Evolutionary conservation across 2,329 filamentous ascomycete genomes (phyloP).

Genomic region (Pseudophaeomoniella oleicola): DNA sequence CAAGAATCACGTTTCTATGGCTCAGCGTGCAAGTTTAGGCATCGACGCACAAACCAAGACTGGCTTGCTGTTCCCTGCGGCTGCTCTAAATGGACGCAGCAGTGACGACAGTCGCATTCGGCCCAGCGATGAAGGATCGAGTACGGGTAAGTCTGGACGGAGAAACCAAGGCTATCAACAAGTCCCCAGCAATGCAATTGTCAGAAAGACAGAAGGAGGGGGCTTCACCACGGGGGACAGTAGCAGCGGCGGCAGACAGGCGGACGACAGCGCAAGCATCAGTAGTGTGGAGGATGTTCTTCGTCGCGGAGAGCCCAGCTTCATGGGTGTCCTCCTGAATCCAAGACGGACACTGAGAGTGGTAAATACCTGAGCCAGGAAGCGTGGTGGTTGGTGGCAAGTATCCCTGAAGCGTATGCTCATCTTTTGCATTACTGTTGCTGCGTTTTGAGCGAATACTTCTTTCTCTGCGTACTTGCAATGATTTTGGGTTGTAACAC

Average conservation of each 20-base stretch:
- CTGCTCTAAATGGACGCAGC: constrained; percentile 2
- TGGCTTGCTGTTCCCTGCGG: constrained; percentile 4
- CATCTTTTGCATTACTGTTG: no score
- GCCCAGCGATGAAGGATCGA: constrained; percentile 8
- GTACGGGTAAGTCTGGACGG: constrained; percentile 6
- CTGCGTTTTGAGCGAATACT: no score
- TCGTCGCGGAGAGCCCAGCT: constrained; percentile 51
- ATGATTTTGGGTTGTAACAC: no score
- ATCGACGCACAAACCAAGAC: constrained; percentile 13
- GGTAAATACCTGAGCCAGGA: constrained; percentile 39
- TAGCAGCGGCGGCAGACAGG: neutral
- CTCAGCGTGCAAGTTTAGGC: constrained; percentile 39
- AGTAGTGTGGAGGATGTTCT: constrained; percentile 44
- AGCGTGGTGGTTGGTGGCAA: no score
- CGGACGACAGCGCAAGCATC: constrained; percentile 10
- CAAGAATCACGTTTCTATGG: constrained; percentile 52
- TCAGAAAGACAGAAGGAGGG: constrained; percentile 11
- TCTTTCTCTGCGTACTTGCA: no score
- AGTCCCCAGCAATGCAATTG: constrained; percentile 12
- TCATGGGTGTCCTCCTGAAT: constrained; percentile 55
- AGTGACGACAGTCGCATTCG: constrained; percentile 10
- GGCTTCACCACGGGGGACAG: constrained; percentile 21
- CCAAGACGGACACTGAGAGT: constrained; percentile 55
- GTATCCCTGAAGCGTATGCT: neutral
- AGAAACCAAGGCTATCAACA: constrained; percentile 14